phyloP scores from a whole-genome alignment of 1,284 basidiomycete species.

The Ustilago hordei region DNA sequence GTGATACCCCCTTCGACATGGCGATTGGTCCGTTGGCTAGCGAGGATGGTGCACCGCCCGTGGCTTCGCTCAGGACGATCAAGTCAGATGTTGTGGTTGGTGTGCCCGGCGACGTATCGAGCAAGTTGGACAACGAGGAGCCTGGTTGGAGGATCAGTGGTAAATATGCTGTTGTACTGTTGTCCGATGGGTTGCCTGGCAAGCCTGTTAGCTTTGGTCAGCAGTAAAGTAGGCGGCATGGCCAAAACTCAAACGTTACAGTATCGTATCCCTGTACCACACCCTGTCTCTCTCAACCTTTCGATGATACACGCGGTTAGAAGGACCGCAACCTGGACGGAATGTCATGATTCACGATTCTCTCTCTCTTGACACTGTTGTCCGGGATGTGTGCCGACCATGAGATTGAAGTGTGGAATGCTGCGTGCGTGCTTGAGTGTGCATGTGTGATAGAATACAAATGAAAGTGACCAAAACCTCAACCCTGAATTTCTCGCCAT shows the following conservation, averaged over 20 bases:
- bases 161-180: slow-evolving; percentile 75
- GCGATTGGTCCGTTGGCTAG: slow-evolving; percentile 94
- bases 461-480: neutral
- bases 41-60: slow-evolving; percentile 86
- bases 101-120: slow-evolving; percentile 76
- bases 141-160: slow-evolving; percentile 85
- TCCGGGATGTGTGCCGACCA: neutral
- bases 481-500: slow-evolving; percentile 2
- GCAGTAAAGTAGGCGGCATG: slow-evolving; percentile 14
- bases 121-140: slow-evolving; percentile 77
- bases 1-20: slow-evolving; percentile 87
- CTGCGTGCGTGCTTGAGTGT: neutral
- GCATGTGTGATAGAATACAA: slow-evolving; percentile 7
- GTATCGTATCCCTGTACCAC: no score
- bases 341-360: neutral
- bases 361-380: no score
- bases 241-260: no score
- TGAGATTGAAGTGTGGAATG: neutral
- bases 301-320: neutral
- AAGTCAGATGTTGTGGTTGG: slow-evolving; percentile 80
- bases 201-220: slow-evolving; percentile 47
- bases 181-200: slow-evolving; percentile 56
- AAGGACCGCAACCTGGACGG: neutral
- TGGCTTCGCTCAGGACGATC: slow-evolving; percentile 71
- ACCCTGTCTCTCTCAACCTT: no score